phyloP scores from a whole-genome alignment of 1,284 basidiomycete species.

The Microbotryomycetes sp. region DNA sequence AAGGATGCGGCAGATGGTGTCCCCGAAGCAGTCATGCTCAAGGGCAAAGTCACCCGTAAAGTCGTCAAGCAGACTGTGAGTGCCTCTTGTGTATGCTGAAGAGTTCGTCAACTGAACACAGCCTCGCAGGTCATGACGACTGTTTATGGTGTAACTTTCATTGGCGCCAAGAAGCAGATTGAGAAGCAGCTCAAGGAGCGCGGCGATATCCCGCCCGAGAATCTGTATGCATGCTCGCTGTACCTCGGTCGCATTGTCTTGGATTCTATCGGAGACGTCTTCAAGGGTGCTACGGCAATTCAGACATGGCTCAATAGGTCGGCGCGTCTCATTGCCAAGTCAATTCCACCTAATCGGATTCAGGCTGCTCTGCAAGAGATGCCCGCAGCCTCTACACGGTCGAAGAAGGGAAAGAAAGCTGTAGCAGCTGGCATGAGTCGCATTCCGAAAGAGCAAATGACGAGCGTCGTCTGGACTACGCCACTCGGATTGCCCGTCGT shows the following conservation, averaged over 20 bases:
- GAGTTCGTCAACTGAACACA: background rate
- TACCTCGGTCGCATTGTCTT: slow-evolving; percentile 57
- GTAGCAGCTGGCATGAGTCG: slow-evolving; percentile 36
- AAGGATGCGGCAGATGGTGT: slow-evolving; percentile 48
- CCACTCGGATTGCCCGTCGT: slow-evolving; percentile 89
- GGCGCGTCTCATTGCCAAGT: slow-evolving; percentile 79
- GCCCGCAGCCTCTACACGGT: slow-evolving; percentile 32
- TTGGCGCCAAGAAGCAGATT: slow-evolving; percentile 93
- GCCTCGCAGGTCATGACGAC: slow-evolving; percentile 84
- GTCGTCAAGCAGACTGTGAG: slow-evolving; percentile 94
- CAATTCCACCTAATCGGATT: slow-evolving; percentile 70
- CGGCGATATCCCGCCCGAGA: slow-evolving; percentile 63
- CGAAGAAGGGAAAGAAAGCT: slow-evolving; percentile 5
- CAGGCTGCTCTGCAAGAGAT: slow-evolving; percentile 41
- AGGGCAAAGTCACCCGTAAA: slow-evolving; percentile 81
- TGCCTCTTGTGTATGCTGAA: slow-evolving; percentile 14
- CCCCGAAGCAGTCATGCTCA: slow-evolving; percentile 56
- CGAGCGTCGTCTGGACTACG: slow-evolving; percentile 92
- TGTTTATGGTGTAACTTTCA: slow-evolving; percentile 94
- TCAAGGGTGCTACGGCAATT: slow-evolving; percentile 82
- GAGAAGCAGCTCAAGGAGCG: slow-evolving; percentile 77
- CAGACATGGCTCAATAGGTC: slow-evolving; percentile 82
- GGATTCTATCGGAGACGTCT: slow-evolving; percentile 83
- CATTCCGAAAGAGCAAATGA: slow-evolving; percentile 84
- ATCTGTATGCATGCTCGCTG: slow-evolving; percentile 64